phyloP scores from a whole-genome alignment of 305 asterid species.

The Rubia peregrina region DNA sequence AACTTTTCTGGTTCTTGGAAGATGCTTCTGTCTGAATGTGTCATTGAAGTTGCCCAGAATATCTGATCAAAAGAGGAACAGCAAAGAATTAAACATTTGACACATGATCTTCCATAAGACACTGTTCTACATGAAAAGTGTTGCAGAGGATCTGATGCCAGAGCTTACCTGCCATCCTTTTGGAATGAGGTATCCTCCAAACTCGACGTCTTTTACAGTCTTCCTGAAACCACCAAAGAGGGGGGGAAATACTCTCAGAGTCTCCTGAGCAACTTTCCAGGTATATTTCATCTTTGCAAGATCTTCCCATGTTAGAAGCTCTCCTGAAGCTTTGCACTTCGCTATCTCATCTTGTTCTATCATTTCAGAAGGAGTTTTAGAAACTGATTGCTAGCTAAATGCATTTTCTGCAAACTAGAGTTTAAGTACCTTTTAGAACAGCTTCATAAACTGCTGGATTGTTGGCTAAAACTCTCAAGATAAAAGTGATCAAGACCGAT shows the following conservation, averaged over 20 bases:
- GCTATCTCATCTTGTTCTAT: conserved; percentile 66
- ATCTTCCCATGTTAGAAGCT: conserved; percentile 59
- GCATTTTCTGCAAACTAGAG: background rate
- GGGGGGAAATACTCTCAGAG: conserved; percentile 51
- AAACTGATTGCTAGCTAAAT: background rate
- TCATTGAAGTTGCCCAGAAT: conserved; percentile 57
- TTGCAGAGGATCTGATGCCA: background rate
- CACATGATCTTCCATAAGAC: too few relatives aligned
- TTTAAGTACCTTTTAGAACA: conserved; percentile 44
- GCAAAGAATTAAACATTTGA: background rate
- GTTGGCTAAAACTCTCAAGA: conserved; percentile 42
- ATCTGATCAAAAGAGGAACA: too few relatives aligned
- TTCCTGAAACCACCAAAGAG: conserved; percentile 57
- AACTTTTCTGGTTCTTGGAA: conserved; percentile 48
- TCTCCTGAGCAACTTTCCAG: conserved; percentile 74
- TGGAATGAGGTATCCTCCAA: conserved; percentile 56
- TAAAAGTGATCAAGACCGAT: conserved; percentile 51
- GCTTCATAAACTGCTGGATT: conserved; percentile 35
- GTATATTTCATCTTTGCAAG: conserved; percentile 64
- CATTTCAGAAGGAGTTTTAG: conserved; percentile 6
- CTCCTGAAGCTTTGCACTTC: conserved; percentile 30
- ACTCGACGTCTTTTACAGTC: conserved; percentile 48
- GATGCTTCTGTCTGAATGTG: conserved; percentile 54
- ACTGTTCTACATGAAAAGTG: background rate
- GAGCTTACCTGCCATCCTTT: conserved; percentile 74